Percentiles rank a stretch among this genome's conserved stretches.
Conservation (phyloP, 1,139 yeast genomes). For the Geotrichum citri-aurantii region DNA sequence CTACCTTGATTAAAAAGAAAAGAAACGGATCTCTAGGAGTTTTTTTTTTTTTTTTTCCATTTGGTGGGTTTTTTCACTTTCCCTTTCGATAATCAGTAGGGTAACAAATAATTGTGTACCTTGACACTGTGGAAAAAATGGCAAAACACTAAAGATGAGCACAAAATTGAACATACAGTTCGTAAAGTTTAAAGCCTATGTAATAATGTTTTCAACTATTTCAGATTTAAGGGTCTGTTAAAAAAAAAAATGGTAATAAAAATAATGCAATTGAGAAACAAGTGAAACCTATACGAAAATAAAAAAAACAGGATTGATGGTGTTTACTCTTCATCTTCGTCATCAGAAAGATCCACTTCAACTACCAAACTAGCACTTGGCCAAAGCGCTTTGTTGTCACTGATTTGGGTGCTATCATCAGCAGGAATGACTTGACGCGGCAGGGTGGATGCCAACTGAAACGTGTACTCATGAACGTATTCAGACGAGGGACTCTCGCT, state of each 20-base stretch:
- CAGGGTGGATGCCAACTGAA: slow-evolving; percentile 50
- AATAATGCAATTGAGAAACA: background rate
- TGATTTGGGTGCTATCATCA: slow-evolving; percentile 31
- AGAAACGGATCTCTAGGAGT: background rate
- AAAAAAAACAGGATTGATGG: no score
- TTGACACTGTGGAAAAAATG: no score
- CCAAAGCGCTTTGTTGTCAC: slow-evolving; percentile 44
- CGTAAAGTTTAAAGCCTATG: background rate
- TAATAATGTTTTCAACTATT: background rate
- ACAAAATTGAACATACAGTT: background rate
- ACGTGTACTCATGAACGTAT: slow-evolving; percentile 43
- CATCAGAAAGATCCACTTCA: slow-evolving; percentile 39
- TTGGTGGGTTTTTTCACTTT: background rate
- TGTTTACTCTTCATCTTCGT: slow-evolving; percentile 30
- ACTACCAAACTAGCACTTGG: slow-evolving; percentile 59
- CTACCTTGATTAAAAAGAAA: background rate
- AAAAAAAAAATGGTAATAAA: background rate
- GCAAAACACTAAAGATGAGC: no score
- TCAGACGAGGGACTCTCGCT: slow-evolving; percentile 33
- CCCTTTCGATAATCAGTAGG: background rate
- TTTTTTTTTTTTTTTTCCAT: background rate
- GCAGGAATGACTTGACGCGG: slow-evolving; percentile 47
- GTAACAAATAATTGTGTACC: background rate
- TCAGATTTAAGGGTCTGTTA: background rate
- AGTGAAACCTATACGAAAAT: background rate